Base-by-base conservation (phyloP, 2,329 filamentous ascomycete genomes). In the Sporothrix variecibatus region DNA sequence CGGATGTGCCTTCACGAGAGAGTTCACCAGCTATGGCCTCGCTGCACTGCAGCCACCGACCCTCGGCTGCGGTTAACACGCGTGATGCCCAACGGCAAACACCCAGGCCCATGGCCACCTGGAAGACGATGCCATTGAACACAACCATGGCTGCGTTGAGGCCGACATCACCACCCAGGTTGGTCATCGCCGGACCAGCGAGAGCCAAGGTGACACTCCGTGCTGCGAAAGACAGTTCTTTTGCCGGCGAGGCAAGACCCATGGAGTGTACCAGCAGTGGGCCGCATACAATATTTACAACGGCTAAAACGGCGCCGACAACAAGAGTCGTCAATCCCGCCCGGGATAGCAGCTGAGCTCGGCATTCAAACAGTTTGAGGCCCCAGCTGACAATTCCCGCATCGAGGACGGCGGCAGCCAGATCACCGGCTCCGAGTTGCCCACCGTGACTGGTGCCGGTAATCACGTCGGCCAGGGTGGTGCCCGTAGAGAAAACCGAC, bases 381-480 rank as follows among this genome's bases (percentile, higher is more conserved):
- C 86, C 86, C 86, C 86, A 88, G 3, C 84, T 81, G 2, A 87
- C 81, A 31, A 88, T 86, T 12, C 86, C 86, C 3, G 84, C 83
- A 77, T 87, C 85, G 2, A 88, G 84, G 2, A 88, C 78, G 0
- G 85, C 84, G 1, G 84, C 81, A 0, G 86, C 86, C 3, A 84
- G 78, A 75, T 88, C 86, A 9, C 86, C 86, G 0, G 86, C 86
- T 2, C 85, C 85, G 71, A 82, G 75, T 28, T 7, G 58, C 1
- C 20, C 51, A 1, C 49, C 31, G 7, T 12, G 15, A 8, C 67
- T 56, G 8, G 46, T 28, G 9, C 49, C 46, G 2, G 58, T 43
- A 60, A 82, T 76, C 12, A 80, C 71, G 7, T 78, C 71, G 0
- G 80, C 78, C 2, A 87, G 76, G 0, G 79, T 79, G 0, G 75